Percentiles rank a stretch among this genome's conserved stretches.
phyloP scores from a whole-genome alignment of 2,329 filamentous ascomycete species.

The Ophiostoma angusticollis region DNA sequence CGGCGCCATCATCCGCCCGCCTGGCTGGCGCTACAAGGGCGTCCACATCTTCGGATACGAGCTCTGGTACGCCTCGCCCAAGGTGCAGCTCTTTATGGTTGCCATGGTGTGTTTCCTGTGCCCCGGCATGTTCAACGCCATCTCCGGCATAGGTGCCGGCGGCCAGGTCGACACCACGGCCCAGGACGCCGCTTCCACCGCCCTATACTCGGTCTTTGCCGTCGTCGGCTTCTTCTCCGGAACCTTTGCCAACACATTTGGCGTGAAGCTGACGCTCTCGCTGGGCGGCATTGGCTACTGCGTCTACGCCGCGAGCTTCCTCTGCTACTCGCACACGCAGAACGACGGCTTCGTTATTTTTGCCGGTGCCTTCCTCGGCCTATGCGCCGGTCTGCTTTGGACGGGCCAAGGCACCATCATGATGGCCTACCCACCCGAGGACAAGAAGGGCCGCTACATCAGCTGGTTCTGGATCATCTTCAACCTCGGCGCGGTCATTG shows the following conservation, averaged over 20 bases:
- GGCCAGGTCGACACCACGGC: conserved; percentile 16
- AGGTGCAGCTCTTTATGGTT: conserved; percentile 59
- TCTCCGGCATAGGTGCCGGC: conserved; percentile 17
- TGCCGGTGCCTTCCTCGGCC: conserved; percentile 60
- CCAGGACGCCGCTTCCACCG: conserved; percentile 25
- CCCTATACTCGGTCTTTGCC: conserved; percentile 38
- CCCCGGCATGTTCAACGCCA: conserved; percentile 20
- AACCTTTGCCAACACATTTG: conserved; percentile 65
- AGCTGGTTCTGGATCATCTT: conserved; percentile 93
- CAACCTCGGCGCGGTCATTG: conserved; percentile 82
- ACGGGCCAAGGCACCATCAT: conserved; percentile 74
- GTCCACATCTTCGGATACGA: conserved; percentile 39
- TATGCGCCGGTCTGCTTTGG: conserved; percentile 72
- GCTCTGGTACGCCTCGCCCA: conserved; percentile 62
- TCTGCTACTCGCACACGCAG: conserved; percentile 55
- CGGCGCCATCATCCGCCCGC: conserved; percentile 23
- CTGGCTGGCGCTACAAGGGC: conserved; percentile 56
- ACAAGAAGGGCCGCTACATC: conserved; percentile 77
- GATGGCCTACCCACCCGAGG: conserved; percentile 78
- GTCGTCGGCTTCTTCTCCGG: conserved; percentile 58
- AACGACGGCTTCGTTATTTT: conserved; percentile 64
- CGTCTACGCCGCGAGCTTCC: conserved; percentile 58
- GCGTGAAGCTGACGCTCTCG: conserved; percentile 53
- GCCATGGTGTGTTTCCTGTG: conserved; percentile 49
- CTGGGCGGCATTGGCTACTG: conserved; percentile 68